Percentiles rank a stretch among this genome's conserved stretches.
These are phyloP conservation scores for Torulaspora gathmanii DNA, from an alignment of 805 yeast species.

Conservation along the genomic window DNA sequence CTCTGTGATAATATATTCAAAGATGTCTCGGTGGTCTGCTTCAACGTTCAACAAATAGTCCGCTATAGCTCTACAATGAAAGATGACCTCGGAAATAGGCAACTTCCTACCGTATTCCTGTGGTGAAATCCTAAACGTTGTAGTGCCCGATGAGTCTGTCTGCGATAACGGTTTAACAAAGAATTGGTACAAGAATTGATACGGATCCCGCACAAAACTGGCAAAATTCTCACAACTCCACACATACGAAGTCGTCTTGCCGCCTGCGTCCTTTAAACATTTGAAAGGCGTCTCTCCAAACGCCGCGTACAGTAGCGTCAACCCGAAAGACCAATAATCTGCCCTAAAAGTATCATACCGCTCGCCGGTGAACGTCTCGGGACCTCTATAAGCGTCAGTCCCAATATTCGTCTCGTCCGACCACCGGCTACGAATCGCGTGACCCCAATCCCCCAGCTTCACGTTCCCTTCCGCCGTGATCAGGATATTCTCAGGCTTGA, in stretches of 20 bases:
- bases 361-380: constrained; percentile 56
- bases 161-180: constrained; percentile 19
- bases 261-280: constrained; percentile 52
- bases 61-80: constrained; percentile 16
- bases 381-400: constrained; percentile 88
- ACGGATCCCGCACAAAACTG: constrained; percentile 19
- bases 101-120: background rate
- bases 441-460: constrained; percentile 73
- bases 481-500: constrained; percentile 68
- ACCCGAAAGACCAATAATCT: constrained; percentile 86
- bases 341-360: constrained; percentile 69
- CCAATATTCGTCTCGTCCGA: constrained; percentile 49
- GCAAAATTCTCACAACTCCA: constrained; percentile 12
- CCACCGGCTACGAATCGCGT: constrained; percentile 42
- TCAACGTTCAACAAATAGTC: constrained; percentile 15
- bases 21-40: constrained; percentile 13
- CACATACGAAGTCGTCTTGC: background rate
- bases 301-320: constrained; percentile 69
- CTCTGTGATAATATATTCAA: constrained; percentile 8
- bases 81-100: constrained; percentile 10
- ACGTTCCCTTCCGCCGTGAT: constrained; percentile 48
- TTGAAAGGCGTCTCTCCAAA: constrained; percentile 84
- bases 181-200: constrained; percentile 23
- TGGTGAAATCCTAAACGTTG: no score
- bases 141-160: background rate